Evolutionary conservation across 1,139 yeast genomes (phyloP).

Genomic region (Pichia sp.): DNA sequence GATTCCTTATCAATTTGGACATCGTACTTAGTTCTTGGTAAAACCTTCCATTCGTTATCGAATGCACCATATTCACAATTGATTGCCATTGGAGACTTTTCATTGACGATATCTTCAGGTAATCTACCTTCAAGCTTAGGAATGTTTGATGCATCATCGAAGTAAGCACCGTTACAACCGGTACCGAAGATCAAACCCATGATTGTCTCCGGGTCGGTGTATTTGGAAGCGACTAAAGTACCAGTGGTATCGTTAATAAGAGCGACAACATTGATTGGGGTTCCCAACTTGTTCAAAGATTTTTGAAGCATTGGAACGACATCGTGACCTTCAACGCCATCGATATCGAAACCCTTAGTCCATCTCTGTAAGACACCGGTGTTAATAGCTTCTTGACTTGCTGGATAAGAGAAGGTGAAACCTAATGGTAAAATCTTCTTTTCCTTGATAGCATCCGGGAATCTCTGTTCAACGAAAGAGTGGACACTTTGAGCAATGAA

Average conservation of each 20-base stretch:
- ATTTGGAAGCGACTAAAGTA: conserved; percentile 91
- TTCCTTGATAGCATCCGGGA: conserved; percentile 34
- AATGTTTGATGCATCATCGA: conserved; percentile 64
- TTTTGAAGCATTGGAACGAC: conserved; percentile 87
- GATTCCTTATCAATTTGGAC: conserved; percentile 71
- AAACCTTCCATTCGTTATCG: conserved; percentile 75
- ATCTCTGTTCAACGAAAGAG: conserved; percentile 52
- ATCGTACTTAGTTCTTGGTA: conserved; percentile 92
- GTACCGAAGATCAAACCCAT: conserved; percentile 98
- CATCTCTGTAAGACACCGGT: conserved; percentile 87
- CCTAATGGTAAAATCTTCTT: conserved; percentile 64
- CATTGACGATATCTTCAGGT: conserved; percentile 55
- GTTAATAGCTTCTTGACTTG: conserved; percentile 76
- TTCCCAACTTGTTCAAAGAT: conserved; percentile 54
- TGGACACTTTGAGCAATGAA: conserved; percentile 81
- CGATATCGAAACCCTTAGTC: conserved; percentile 97
- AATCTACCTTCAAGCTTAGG: conserved; percentile 77
- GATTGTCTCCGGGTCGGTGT: conserved; percentile 79
- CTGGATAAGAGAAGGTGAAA: conserved; percentile 93
- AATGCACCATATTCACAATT: conserved; percentile 99
- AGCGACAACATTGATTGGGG: conserved; percentile 85
- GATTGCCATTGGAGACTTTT: conserved; percentile 71
- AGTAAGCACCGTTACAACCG: conserved; percentile 97
- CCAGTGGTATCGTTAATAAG: conserved; percentile 97
- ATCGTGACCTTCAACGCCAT: conserved; percentile 89